Conservation (phyloP, 2,329 filamentous ascomycete species). For the Peltaster fructicola region DNA sequence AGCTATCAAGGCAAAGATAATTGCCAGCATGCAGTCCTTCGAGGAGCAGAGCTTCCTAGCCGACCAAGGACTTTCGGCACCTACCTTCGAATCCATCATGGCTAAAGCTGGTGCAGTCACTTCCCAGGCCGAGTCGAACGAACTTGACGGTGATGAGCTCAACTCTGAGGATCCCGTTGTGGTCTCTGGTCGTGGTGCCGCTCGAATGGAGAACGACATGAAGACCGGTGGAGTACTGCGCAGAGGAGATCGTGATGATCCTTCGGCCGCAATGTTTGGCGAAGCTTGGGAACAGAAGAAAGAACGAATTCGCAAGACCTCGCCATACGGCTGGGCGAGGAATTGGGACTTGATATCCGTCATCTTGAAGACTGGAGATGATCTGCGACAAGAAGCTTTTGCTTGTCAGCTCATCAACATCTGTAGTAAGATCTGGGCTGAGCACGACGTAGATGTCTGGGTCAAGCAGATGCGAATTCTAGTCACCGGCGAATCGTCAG, state of each 20-base stretch:
- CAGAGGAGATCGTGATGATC: conserved; percentile 68
- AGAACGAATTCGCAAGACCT: conserved; percentile 66
- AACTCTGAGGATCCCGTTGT: conserved; percentile 24
- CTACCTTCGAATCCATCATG: conserved; percentile 70
- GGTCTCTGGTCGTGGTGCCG: conserved; percentile 56
- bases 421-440: conserved; percentile 66
- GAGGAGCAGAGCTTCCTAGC: conserved; percentile 71
- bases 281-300: conserved; percentile 75
- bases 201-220: conserved; percentile 77
- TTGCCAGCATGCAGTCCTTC: conserved; percentile 74
- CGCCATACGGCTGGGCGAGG: conserved; percentile 75
- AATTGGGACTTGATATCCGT: conserved; percentile 79
- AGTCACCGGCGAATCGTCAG: conserved; percentile 69
- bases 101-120: conserved; percentile 45
- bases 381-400: conserved; percentile 71
- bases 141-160: conserved; percentile 36
- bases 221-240: conserved; percentile 70
- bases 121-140: conserved; percentile 31
- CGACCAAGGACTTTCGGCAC: conserved; percentile 47
- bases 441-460: conserved; percentile 63
- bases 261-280: conserved; percentile 70
- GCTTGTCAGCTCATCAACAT: conserved; percentile 70
- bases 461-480: conserved; percentile 76
- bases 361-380: conserved; percentile 73
- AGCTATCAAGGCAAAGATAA: conserved; percentile 70